These are phyloP conservation scores for Malassezia pachydermatis DNA, from an alignment of 1,284 basidiomycete genomes.

Conservation along the genomic window DNA sequence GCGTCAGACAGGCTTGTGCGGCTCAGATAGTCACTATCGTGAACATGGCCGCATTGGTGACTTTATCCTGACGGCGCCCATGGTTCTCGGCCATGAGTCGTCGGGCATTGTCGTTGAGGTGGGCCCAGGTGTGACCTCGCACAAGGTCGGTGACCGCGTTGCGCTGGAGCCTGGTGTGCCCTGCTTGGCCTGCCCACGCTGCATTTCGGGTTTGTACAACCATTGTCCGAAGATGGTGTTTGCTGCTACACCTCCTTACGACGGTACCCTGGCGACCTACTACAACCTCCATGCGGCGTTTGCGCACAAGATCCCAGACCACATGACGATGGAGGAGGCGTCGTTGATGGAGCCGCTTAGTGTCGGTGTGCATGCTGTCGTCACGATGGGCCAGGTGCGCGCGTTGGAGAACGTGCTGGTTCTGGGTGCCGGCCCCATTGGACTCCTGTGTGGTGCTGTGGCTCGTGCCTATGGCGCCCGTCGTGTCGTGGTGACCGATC, in stretches of 20 bases:
- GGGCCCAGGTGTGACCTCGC: slow-evolving; percentile 60
- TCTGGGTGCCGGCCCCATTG: slow-evolving; percentile 82
- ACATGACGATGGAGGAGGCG: slow-evolving; percentile 50
- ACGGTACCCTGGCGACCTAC: slow-evolving; percentile 71
- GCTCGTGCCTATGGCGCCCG: slow-evolving; percentile 59
- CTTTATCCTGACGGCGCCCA: slow-evolving; percentile 65
- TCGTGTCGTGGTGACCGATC: slow-evolving; percentile 53
- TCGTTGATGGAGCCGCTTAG: slow-evolving; percentile 80
- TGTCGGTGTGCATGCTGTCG: slow-evolving; percentile 79
- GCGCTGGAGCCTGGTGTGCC: slow-evolving; percentile 72
- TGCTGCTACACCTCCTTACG: slow-evolving; percentile 78
- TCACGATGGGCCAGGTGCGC: slow-evolving; percentile 63
- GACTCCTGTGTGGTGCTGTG: slow-evolving; percentile 80
- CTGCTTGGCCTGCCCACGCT: slow-evolving; percentile 59
- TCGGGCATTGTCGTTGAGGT: slow-evolving; percentile 56
- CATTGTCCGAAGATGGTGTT: slow-evolving; percentile 61
- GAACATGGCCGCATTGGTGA: slow-evolving; percentile 52
- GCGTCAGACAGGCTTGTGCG: slow-evolving; percentile 74
- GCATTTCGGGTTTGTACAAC: slow-evolving; percentile 46
- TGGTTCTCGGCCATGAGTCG: slow-evolving; percentile 63
- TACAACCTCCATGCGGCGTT: slow-evolving; percentile 46
- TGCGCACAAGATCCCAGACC: slow-evolving; percentile 48
- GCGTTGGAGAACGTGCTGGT: slow-evolving; percentile 51
- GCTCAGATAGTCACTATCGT: slow-evolving; percentile 55
- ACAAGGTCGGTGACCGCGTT: slow-evolving; percentile 74